phyloP scores from a whole-genome alignment of 257 asterid genomes.

The Rhazya stricta region DNA sequence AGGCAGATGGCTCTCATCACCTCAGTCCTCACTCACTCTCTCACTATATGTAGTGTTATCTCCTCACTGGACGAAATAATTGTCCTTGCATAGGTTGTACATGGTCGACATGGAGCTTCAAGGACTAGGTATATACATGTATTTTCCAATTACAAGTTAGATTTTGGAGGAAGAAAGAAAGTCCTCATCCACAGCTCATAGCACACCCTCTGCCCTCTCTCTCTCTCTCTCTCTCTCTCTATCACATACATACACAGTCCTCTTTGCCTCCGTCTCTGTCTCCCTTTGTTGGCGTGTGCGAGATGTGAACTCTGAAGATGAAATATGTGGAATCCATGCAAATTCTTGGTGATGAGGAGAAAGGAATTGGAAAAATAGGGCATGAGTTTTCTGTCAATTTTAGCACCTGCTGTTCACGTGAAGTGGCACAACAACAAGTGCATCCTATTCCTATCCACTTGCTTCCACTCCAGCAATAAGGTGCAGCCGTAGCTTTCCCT shows the following conservation, averaged over 20 bases:
- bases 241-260: neutral
- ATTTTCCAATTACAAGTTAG: neutral
- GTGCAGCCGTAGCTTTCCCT: slow-evolving; percentile 6
- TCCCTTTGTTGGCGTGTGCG: neutral
- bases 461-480: neutral
- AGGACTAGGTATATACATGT: neutral
- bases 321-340: slow-evolving; percentile 16
- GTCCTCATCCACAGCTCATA: neutral
- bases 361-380: slow-evolving; percentile 3
- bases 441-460: slow-evolving; percentile 14
- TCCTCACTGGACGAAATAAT: neutral
- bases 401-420: slow-evolving; percentile 22
- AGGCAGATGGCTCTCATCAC: neutral
- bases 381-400: slow-evolving; percentile 15
- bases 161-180: neutral
- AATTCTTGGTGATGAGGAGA: slow-evolving; percentile 6
- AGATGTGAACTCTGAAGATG: neutral
- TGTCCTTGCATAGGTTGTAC: slow-evolving; percentile 8
- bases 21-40: neutral
- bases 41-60: neutral
- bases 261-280: neutral
- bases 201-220: too few species aligned
- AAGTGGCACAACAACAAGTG: slow-evolving; percentile 15
- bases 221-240: neutral
- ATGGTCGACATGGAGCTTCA: neutral